Conservation (phyloP, 352 stramenopile species). For the Albugo laibachii region DNA sequence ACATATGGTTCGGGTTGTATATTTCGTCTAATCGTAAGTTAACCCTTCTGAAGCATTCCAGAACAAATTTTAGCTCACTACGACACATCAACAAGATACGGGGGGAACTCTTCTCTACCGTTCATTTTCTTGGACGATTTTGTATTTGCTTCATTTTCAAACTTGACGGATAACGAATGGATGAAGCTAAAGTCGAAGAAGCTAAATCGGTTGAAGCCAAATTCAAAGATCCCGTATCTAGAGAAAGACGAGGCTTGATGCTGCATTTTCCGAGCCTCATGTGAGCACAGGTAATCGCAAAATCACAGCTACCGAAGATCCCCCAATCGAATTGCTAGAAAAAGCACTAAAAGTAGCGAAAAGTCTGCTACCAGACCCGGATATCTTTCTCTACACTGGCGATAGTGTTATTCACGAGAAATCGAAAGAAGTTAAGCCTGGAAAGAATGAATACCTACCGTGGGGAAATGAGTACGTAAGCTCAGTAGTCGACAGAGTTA, state of each 20-base stretch:
- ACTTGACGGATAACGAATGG: no score
- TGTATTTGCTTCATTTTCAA: no score
- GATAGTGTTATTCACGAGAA: conserved; percentile 54
- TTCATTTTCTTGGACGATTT: no score
- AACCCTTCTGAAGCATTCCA: no score
- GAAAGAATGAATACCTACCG: background rate
- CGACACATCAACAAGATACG: no score
- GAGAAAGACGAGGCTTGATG: conserved; percentile 8
- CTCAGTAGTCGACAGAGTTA: conserved; percentile 37
- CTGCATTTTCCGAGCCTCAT: conserved; percentile 76
- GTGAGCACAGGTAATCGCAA: conserved; percentile 39
- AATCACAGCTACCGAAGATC: conserved; percentile 19
- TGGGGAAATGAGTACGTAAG: conserved; percentile 19
- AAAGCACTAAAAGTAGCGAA: conserved; percentile 45
- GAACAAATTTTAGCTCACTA: no score
- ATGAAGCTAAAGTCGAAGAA: no score
- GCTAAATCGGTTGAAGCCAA: no score
- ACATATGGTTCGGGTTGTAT: no score
- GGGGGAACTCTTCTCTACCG: no score
- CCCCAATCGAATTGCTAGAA: conserved; percentile 32
- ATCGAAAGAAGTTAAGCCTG: conserved; percentile 33
- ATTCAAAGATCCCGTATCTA: no score
- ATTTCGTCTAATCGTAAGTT: no score
- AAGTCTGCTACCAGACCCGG: conserved; percentile 25
- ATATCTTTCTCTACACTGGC: conserved; percentile 66